phyloP scores from a whole-genome alignment of 73 alveolate species.

The Breviolum minutum region DNA sequence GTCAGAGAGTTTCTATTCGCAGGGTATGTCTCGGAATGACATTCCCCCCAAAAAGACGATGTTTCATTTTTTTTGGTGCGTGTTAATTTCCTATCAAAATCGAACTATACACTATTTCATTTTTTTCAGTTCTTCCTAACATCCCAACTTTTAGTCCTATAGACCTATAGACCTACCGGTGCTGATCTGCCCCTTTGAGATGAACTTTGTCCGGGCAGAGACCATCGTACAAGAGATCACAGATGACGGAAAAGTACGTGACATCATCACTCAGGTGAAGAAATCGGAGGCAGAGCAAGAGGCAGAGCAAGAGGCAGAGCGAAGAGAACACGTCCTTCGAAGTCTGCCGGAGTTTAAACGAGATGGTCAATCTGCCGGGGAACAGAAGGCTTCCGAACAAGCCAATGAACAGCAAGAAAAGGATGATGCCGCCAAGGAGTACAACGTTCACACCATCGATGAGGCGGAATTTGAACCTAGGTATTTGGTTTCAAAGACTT shows the following conservation, averaged over 20 bases:
- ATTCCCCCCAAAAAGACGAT: too few species aligned
- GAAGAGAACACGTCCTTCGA: conserved; percentile 41
- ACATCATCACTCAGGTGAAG: conserved; percentile 79
- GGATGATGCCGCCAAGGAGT: conserved; percentile 57
- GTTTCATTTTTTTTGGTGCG: too few species aligned
- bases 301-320: conserved; percentile 88
- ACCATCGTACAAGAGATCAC: conserved; percentile 91
- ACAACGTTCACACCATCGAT: conserved; percentile 89
- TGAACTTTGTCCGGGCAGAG: conserved; percentile 89
- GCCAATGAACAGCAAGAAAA: conserved; percentile 65
- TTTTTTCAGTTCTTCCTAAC: too few species aligned
- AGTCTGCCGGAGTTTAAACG: conserved; percentile 79
- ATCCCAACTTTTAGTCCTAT: too few species aligned
- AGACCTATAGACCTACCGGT: neutral
- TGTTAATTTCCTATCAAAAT: too few species aligned
- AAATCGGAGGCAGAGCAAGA: conserved; percentile 43
- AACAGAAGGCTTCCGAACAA: conserved; percentile 23
- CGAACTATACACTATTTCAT: too few species aligned
- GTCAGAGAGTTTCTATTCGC: too few species aligned
- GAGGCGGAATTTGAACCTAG: conserved; percentile 15
- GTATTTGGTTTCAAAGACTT: conserved; percentile 41
- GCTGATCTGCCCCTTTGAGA: neutral
- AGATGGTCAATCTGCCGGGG: conserved; percentile 75
- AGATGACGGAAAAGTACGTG: conserved; percentile 81
- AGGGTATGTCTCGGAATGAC: too few species aligned